A percentile compares a stretch with the other conserved stretches of the same genome.
Evolutionary conservation across 345 rosid species (phyloP).

Genomic region (Triadica sebifera): DNA sequence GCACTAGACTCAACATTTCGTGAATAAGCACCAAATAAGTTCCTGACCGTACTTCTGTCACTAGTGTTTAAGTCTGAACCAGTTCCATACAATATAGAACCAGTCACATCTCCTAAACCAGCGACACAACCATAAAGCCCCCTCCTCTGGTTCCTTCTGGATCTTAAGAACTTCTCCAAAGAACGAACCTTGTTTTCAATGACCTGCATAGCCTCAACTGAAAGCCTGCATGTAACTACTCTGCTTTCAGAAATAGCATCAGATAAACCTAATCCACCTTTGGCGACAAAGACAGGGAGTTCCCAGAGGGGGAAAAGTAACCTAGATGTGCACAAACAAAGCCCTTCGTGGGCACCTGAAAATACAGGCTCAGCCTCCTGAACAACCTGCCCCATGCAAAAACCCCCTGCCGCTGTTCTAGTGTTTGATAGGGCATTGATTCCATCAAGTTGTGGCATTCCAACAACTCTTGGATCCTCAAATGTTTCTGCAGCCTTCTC

Average conservation of each 20-base stretch:
- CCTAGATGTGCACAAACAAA: constrained; percentile 88
- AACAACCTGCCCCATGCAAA: constrained; percentile 99
- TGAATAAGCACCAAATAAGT: constrained; percentile 68
- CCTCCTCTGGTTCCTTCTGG: constrained; percentile 88
- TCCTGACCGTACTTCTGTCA: constrained; percentile 74
- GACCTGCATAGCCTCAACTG: constrained; percentile 71
- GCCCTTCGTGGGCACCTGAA: constrained; percentile 94
- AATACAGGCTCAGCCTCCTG: constrained; percentile 94
- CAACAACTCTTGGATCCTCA: constrained; percentile 96
- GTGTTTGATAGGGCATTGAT: constrained; percentile 68
- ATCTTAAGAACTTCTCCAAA: constrained; percentile 78
- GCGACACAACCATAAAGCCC: constrained; percentile 96
- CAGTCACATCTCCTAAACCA: constrained; percentile 81
- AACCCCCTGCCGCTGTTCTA: constrained; percentile 85
- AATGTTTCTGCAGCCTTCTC: constrained; percentile 96
- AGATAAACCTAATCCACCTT: constrained; percentile 42
- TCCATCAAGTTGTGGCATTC: constrained; percentile 94
- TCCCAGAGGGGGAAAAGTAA: constrained; percentile 95
- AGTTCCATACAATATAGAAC: constrained; percentile 81
- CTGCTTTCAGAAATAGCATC: constrained; percentile 51
- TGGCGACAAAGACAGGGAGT: constrained; percentile 70
- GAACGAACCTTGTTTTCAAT: constrained; percentile 85
- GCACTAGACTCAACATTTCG: constrained; percentile 57
- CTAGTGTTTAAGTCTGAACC: constrained; percentile 62
- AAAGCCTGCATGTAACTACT: constrained; percentile 70